Base-by-base conservation (phyloP, 2,329 filamentous ascomycete genomes). In the Rhynchosporium secalis region DNA sequence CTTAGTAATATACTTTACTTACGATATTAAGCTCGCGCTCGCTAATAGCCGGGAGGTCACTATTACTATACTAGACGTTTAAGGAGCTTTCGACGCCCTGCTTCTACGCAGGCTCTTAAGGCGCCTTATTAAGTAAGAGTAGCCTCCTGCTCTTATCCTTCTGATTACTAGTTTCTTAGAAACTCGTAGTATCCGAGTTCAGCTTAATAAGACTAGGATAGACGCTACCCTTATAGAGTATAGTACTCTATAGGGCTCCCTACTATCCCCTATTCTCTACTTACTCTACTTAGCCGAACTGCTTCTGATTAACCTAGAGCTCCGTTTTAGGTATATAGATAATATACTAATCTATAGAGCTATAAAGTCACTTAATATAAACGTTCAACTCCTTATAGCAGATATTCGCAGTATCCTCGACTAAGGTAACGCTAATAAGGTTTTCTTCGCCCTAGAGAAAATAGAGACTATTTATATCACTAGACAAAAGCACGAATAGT, bases 41-140 rank as follows among this genome's bases (percentile, higher is more conserved):
- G 7, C 15, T 15, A 10, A 10, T 5, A 31, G 49, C 13, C 36
- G 26, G 6, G 28, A 31, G 4, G 51, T 20, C 26, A 54, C 51
- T 1, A 33, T 54, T 4, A n/a, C 40, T 9, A 54, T 20, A 13
- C 20, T 54, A 1, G 36, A 54, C 15, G 51, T 54, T n/a, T 33
- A 54, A 54, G 36, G 51, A 9, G 51, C 51, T 4, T 54, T 54
- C 26, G 33, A 54, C 5, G 51, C 51, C 28, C 31, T 54, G 6
- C 33, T 54, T 31, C n/a, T n/a, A 31, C 15, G 26, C 15, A 31
- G 51, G n/a, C 51, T 54, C 2, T 15, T 54, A 12, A 12, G 36
- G 12, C 36, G 36, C 8, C 13, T 54, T 3, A 9, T 15, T n/a
- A 1, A 15, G 12, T 33, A 54, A 54, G 20, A 20, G 7, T 54